Base-by-base conservation (phyloP, 352 stramenopile species). In the Thalassiosira tumida region DNA sequence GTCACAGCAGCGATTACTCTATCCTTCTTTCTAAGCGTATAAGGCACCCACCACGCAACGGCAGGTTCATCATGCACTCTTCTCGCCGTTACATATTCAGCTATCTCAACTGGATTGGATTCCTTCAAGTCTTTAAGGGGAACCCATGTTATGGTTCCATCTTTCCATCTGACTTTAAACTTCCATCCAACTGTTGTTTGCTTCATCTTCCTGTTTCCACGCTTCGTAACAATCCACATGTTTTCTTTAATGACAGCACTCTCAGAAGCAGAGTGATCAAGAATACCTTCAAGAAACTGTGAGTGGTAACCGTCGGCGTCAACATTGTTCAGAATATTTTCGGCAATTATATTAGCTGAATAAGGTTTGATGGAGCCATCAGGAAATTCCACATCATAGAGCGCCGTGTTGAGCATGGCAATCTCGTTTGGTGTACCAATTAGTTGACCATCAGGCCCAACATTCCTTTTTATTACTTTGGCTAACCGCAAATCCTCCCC, bases 291-390 rank as follows among this genome's bases (percentile, higher is more conserved):
- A 17, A 94, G 21, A 2, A 88, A 35, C n/a, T 70, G n/a, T 21
- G 35, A 59, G 35, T 1, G 1, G n/a, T 77, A 76, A 17, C 93
- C 91, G 43, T 93, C 82, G 26, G 72, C 6, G 33, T 94, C 81
- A 54, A 81, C 67, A 41, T 91, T 43, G 2, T 50, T 35, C 29
- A 87, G 81, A 5, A 95, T 88, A 59, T 92, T 91, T 72, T 93
- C 84, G 35, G 91, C 93, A 67, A 95, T 94, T 0, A 92, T 62
- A 64, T 95, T 95, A 1, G 89, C 91, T 40, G 72, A 29, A 67
- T 93, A 94, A 26, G 85, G 84, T 33, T 91, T 74, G 0, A 85
- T 73, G 21, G 37, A 17, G 29, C 93, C 93, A 90, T 93, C 81
- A 31, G 59, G 72, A 37, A 95, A 93, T 50, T 86, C 77, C 0